Percentiles rank a stretch among this genome's conserved stretches.
Evolutionary conservation across 2,329 filamentous ascomycete genomes (phyloP).

Genomic region (Ceratocystis variospora): DNA sequence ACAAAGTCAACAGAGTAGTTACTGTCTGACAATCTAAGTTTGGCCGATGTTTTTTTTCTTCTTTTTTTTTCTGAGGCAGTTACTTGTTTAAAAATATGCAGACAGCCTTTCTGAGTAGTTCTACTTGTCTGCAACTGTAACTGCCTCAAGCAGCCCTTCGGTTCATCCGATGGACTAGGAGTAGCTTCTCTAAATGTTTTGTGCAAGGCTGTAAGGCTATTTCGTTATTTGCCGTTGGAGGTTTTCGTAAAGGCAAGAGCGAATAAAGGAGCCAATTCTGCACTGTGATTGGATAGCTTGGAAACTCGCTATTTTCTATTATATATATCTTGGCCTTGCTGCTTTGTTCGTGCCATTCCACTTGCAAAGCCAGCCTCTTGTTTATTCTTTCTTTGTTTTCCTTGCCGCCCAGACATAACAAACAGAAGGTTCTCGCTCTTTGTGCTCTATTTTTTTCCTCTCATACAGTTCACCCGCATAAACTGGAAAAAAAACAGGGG

Average conservation of each 20-base stretch:
- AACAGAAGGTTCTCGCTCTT: background rate
- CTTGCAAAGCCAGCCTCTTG: background rate
- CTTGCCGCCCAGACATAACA: constrained; percentile 2
- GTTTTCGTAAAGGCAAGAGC: constrained; percentile 1
- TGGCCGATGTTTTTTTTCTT: background rate
- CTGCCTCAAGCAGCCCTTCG: background rate
- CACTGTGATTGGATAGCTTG: background rate
- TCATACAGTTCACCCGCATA: background rate
- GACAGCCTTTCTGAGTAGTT: background rate
- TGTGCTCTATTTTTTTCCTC: background rate
- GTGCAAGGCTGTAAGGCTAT: background rate
- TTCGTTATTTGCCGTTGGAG: background rate
- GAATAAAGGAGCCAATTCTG: background rate
- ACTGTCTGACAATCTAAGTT: background rate
- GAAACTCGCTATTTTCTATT: background rate
- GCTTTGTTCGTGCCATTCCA: constrained; percentile 1
- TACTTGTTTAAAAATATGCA: background rate
- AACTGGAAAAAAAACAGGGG: background rate
- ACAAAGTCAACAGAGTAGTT: background rate
- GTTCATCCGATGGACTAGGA: background rate
- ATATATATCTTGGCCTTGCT: too few species aligned
- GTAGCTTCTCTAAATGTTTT: background rate
- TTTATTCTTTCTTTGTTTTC: background rate
- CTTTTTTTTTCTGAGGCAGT: background rate
- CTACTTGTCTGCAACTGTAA: background rate